phyloP scores from a whole-genome alignment of 225 moss, liverwort and hornwort genomes.

The Lunularia cruciata region DNA sequence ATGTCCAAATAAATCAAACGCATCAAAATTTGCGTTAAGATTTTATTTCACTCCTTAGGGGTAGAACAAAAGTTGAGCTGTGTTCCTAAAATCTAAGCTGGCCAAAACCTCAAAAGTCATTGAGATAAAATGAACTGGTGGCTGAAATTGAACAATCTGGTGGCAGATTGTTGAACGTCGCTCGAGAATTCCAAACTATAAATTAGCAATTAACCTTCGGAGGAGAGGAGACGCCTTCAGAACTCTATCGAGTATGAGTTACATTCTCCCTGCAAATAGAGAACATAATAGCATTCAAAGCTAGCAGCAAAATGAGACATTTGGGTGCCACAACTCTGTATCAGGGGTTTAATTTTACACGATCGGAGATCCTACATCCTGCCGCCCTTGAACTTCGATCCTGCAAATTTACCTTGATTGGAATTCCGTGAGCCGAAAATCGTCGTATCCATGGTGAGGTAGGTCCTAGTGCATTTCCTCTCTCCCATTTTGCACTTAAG shows the following conservation, averaged over 20 bases:
- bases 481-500: background rate
- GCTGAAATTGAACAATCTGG: background rate
- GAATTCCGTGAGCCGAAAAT: conserved; percentile 7
- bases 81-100: background rate
- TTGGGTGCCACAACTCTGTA: too few relatives aligned
- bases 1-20: background rate
- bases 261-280: background rate
- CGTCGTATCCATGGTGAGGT: background rate
- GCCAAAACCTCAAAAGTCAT: background rate
- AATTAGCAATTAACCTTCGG: too few relatives aligned
- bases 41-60: background rate
- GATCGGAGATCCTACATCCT: background rate
- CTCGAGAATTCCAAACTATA: background rate
- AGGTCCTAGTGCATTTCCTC: background rate
- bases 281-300: background rate
- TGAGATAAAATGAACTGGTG: background rate
- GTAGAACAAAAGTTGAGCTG: background rate
- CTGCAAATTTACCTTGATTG: conserved; percentile 10
- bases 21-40: background rate
- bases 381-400: background rate
- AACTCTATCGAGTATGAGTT: background rate
- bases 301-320: too few relatives aligned
- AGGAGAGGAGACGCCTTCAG: background rate
- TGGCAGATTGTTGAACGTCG: background rate
- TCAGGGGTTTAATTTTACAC: background rate